Base-by-base conservation (phyloP, 805 yeast species). In the Hanseniaspora osmophila region DNA sequence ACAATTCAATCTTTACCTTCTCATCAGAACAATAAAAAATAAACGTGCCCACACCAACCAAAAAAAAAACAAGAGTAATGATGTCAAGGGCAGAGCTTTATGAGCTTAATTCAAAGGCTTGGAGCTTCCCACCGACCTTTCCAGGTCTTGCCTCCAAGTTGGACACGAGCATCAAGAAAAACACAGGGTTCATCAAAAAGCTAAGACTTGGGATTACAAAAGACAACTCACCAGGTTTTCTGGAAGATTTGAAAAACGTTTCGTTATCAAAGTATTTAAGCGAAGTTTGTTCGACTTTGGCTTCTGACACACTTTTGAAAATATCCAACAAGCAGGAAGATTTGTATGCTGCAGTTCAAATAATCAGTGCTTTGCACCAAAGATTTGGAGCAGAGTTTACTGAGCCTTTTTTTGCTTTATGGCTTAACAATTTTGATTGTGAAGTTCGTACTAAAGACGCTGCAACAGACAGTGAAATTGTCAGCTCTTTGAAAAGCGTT, bases 121-220 rank as follows among this genome's bases (percentile, higher is more conserved):
- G 84, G 83, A 57, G 60, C 33, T 82, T 78, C 1, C 71, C 63
- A 18, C 52, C 49, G 16, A 62, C 62, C n/a, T 56, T 57, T 44
- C 54, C 55, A n/a, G 39, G 55, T 12, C 46, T 51, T 9, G 49
- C 47, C 13, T 43, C 52, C 10, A 74, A 72, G 49, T 59, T 78
- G 10, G 95, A 87, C 57, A 67, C 94, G 0, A 80, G 88, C 47
- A 66, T 87, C 51, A 87, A 87, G 66, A 84, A 80, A 59, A 84
- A 88, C 57, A 76, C 85, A 3, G 81, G 86, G 0, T 83, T 84
- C 55, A 78, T 86, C 43, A 82, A 79, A 57, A 81, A 80, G 53
- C 57, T 87, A 44, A 71, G 78, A 50, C 66, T 72, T 2, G 67
- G 78, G 2, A 60, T 86, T 19, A 71, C 66, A 35, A 70, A 69